phyloP scores from a whole-genome alignment of 2,329 filamentous ascomycete species.

The Fusarium piperis region DNA sequence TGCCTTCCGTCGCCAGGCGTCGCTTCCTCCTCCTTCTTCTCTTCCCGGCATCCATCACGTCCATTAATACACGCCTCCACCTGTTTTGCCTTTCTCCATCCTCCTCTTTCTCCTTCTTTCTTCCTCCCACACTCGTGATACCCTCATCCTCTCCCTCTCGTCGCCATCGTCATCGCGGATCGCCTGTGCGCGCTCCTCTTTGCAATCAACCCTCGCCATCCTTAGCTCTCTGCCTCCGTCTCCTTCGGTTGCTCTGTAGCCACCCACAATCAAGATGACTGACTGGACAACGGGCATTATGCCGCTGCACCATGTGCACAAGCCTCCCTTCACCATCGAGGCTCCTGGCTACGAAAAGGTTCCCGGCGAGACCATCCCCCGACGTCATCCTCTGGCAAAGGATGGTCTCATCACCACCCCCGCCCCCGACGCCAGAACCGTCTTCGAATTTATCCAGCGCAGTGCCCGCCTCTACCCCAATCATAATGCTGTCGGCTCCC shows the following conservation, averaged over 20 bases:
- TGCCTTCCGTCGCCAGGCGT: slow-evolving; percentile 15
- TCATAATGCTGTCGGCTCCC: slow-evolving; percentile 73
- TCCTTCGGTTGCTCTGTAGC: slow-evolving; percentile 21
- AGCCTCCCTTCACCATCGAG: slow-evolving; percentile 80
- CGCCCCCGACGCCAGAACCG: slow-evolving; percentile 75
- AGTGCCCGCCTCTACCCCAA: slow-evolving; percentile 71
- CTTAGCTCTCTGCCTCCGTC: slow-evolving; percentile 3
- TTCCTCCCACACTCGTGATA: slow-evolving; percentile 30
- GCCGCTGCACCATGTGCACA: slow-evolving; percentile 69
- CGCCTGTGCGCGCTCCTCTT: background rate
- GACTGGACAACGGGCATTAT: slow-evolving; percentile 56
- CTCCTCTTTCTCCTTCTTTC: slow-evolving; percentile 12
- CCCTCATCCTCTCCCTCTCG: slow-evolving; percentile 22
- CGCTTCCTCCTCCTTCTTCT: slow-evolving; percentile 12
- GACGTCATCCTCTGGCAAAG: slow-evolving; percentile 76
- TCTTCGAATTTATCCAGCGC: slow-evolving; percentile 80
- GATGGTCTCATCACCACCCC: slow-evolving; percentile 75
- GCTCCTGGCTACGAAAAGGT: slow-evolving; percentile 73
- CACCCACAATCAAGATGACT: slow-evolving; percentile 32
- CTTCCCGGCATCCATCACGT: slow-evolving; percentile 11
- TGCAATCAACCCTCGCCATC: slow-evolving; percentile 11
- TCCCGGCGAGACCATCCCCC: slow-evolving; percentile 85
- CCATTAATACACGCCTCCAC: slow-evolving; percentile 29
- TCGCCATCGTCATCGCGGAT: slow-evolving; percentile 16
- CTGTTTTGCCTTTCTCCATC: slow-evolving; percentile 13